Base-by-base conservation (phyloP, 768 basidiomycete genomes). In the Serendipita sp. region DNA sequence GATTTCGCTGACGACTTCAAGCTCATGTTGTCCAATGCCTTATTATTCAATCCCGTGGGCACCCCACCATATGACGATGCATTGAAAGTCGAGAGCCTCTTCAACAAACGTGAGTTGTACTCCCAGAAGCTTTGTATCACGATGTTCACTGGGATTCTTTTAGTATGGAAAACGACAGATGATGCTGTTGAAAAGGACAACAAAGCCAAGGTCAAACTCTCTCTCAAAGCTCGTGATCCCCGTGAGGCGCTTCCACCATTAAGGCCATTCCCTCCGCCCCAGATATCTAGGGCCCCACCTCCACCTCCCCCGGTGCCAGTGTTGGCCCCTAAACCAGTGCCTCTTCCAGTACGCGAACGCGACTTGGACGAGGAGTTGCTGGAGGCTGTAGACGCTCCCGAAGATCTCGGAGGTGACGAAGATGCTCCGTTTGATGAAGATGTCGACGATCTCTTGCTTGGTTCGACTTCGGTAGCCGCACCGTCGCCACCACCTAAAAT, bases 1-100 rank as follows among this genome's bases (percentile, higher is more conserved):
- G 85, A 79, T 14, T 95, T 98, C 71, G 84, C 85, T 66, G 76
- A 80, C 28, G 96, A 99, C 71, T 87, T 98, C 72, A 82, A 79
- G 63, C 80, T 95, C 61, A 91, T 98, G 84, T 81, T 92, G 51
- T 70, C 75, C 48, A 99, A 99, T 68, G 90, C 92, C 22, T 87
- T 88, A 70, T 76, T 77, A 17, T 99, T 95, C 76, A 98, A 96
- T 69, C 73, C 77, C 22, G 73, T 79, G 13, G 82, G 82, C 28
- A 85, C 82, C 62, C 85, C 78, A 62, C 88, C 86, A 5, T 82
- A 88, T 66, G 84, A 82, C 50, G 84, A 89, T 66, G 87, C 90
- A 0, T 76, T 86, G 42, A 77, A 78, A 28, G 74, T 97, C 42
- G 90, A 95, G 68, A 77, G 74, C 0, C 84, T 86, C 69, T 95